Evolutionary conservation across 2,329 filamentous ascomycete species (phyloP).

Genomic region (Dothistroma pini): DNA sequence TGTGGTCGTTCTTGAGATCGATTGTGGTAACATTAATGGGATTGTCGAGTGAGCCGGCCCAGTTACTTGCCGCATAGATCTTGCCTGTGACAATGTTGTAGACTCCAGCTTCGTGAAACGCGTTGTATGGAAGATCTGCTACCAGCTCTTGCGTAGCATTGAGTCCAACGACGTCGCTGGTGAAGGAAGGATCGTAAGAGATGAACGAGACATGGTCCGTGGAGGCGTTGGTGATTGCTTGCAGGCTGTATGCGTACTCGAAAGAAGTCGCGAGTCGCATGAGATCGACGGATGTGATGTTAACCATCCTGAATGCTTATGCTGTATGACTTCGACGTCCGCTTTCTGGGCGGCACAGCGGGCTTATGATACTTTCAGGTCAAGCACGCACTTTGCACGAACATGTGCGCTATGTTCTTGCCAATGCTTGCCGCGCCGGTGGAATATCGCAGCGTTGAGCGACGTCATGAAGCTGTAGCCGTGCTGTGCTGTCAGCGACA

Average conservation of each 20-base stretch:
- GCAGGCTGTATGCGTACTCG: constrained; percentile 30
- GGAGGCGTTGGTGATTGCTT: constrained; percentile 29
- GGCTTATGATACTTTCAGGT: neutral
- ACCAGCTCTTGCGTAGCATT: constrained; percentile 31
- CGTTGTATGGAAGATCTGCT: constrained; percentile 25
- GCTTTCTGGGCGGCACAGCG: neutral
- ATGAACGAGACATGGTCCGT: constrained; percentile 30
- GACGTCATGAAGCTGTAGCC: constrained; percentile 11
- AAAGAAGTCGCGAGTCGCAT: constrained; percentile 33
- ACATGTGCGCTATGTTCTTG: constrained; percentile 13
- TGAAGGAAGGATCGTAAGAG: constrained; percentile 31
- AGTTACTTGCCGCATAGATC: constrained; percentile 45
- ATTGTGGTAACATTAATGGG: constrained; percentile 37
- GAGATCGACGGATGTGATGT: constrained; percentile 34
- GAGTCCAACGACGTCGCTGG: constrained; percentile 31
- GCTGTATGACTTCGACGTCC: neutral
- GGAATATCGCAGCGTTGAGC: constrained; percentile 8
- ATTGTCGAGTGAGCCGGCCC: constrained; percentile 28
- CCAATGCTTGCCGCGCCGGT: constrained; percentile 12
- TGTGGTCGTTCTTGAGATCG: constrained; percentile 28
- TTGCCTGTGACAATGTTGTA: constrained; percentile 37
- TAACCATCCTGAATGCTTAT: constrained; percentile 28
- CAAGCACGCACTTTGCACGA: constrained; percentile 1
- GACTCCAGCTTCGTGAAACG: constrained; percentile 42
- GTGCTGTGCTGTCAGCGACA: neutral